Evolutionary conservation across 2,329 filamentous ascomycete species (phyloP).

Genomic region (Cytospora chrysosperma): DNA sequence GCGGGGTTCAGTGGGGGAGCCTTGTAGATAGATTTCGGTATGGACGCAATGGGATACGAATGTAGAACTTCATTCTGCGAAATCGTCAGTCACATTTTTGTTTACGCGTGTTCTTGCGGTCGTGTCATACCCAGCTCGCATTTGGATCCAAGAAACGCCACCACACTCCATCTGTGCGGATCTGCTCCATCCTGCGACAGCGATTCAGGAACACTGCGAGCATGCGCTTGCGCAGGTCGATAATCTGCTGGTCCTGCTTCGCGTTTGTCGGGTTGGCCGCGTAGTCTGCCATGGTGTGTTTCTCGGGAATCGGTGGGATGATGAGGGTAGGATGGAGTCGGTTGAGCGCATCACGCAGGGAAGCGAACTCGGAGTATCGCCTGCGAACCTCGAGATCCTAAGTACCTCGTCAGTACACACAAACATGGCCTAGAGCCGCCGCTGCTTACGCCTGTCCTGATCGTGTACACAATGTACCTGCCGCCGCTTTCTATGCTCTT

Average conservation of each 20-base stretch:
- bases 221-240: constrained; percentile 96
- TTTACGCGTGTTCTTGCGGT: neutral
- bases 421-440: neutral
- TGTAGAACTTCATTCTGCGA: constrained; percentile 86
- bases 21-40: constrained; percentile 92
- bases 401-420: constrained; percentile 2
- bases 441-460: constrained; percentile 77
- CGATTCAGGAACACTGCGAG: constrained; percentile 91
- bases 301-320: constrained; percentile 95
- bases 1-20: constrained; percentile 93
- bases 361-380: constrained; percentile 95
- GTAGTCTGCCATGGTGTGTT: constrained; percentile 98
- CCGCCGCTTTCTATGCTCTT: constrained; percentile 93
- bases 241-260: constrained; percentile 95
- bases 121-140: constrained; percentile 83
- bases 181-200: constrained; percentile 87
- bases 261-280: constrained; percentile 96
- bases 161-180: constrained; percentile 91
- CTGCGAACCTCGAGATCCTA: constrained; percentile 94
- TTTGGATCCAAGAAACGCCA: constrained; percentile 98
- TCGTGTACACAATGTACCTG: constrained; percentile 95
- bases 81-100: constrained; percentile 31
- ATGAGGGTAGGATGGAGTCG: constrained; percentile 92
- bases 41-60: constrained; percentile 83
- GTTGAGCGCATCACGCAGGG: constrained; percentile 82